Evolutionary conservation across 2,329 filamentous ascomycete species (phyloP).

Genomic region (Esteya vermicola): DNA sequence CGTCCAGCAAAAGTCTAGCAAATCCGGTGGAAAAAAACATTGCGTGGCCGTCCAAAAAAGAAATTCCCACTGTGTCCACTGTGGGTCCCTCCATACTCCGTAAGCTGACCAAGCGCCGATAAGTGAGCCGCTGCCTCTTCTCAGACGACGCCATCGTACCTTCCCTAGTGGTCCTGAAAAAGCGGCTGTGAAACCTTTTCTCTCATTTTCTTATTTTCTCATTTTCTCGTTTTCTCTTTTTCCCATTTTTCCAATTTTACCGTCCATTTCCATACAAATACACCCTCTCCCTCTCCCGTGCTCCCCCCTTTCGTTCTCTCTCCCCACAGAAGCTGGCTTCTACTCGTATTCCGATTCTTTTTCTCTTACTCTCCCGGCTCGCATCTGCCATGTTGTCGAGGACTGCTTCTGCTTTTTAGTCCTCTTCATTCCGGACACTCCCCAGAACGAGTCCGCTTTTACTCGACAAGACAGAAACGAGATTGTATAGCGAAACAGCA

Average conservation of each 20-base stretch:
- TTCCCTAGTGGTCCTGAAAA: too few species aligned
- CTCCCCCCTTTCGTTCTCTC: too few species aligned
- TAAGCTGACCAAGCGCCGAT: background rate
- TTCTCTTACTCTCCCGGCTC: too few species aligned
- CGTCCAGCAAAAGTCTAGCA: too few species aligned
- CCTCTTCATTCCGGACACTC: background rate
- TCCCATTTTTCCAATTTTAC: background rate
- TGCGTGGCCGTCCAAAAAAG: background rate
- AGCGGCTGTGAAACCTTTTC: background rate
- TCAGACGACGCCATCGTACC: background rate
- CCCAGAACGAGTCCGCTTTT: background rate
- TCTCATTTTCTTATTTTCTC: background rate
- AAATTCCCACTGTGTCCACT: background rate
- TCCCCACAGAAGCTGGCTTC: too few species aligned
- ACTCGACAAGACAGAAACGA: too few species aligned
- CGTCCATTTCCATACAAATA: too few species aligned
- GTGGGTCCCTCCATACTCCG: background rate
- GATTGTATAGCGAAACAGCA: too few species aligned
- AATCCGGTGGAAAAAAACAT: background rate
- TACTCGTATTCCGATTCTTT: too few species aligned
- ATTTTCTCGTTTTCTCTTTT: background rate
- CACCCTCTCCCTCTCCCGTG: too few species aligned
- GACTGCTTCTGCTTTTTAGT: background rate
- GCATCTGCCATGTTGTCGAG: too few species aligned
- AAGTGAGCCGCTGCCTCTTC: too few species aligned